phyloP scores from a whole-genome alignment of 371 early-diverging fungal species.

The Mortierella polycephala region DNA sequence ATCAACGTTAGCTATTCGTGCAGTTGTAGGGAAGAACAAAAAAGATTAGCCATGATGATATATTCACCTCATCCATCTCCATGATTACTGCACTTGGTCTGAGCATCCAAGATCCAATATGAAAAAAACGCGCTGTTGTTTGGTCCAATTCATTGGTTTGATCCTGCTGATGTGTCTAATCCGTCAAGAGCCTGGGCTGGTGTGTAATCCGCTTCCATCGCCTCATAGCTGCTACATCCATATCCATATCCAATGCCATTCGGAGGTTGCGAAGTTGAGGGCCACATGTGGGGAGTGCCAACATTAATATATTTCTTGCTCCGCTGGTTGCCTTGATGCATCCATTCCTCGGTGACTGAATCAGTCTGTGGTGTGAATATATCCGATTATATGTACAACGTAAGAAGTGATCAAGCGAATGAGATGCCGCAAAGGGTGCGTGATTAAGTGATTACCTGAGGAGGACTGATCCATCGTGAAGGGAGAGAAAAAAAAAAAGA shows the following conservation, averaged over 20 bases:
- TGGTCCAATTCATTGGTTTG: no score
- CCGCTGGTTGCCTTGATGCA: no score
- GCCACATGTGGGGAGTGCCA: no score
- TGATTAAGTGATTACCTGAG: conserved; percentile 30
- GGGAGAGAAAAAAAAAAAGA: background rate
- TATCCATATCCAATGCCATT: no score
- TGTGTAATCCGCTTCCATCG: no score
- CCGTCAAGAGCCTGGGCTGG: no score
- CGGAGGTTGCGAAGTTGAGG: no score
- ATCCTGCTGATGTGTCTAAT: background rate
- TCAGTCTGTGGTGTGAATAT: no score
- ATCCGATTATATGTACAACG: background rate
- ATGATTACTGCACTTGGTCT: background rate
- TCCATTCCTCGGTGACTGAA: no score
- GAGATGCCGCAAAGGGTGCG: background rate
- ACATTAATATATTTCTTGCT: no score
- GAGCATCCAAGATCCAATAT: background rate
- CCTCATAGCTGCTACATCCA: no score
- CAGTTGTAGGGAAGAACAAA: background rate
- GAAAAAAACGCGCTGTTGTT: background rate
- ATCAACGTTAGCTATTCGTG: conserved; percentile 39
- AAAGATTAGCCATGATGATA: background rate
- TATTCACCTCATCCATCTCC: background rate
- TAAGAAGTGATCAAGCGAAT: background rate
- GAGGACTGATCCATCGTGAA: conserved; percentile 45